Evolutionary conservation across 2,329 filamentous ascomycete species (phyloP), one percentile per base, ranked within the genome.

Genomic region (Ophiostoma sp.): DNA sequence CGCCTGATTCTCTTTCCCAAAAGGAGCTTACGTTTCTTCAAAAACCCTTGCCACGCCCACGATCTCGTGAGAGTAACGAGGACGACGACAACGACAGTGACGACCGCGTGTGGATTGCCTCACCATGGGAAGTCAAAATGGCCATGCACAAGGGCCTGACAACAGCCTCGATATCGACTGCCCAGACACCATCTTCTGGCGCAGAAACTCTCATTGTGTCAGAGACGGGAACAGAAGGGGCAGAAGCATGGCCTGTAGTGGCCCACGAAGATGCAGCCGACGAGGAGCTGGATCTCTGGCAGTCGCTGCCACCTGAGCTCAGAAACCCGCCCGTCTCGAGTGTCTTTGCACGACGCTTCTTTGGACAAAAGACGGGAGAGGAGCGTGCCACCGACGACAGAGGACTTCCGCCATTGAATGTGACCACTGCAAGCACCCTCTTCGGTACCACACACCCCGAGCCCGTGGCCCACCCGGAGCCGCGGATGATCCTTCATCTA

Each of bases 391-490:
- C 12, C 17, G 42, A 33, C 39, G 28, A 28, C 31, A 52, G 22
- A 17, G 33, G n/a, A 12, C 31, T 45, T 7, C 50, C 2, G 1
- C 50, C 22, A 1, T 12, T 22, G n/a, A 33, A n/a, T 7, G 22
- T n/a, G 12, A 55, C 33, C 12, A 57, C 50, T 5, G 33, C 50
- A 11, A 22, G 42, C 9, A 48, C n/a, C 15, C 52, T 74, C 8
- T n/a, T 69, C 7, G 70, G 64, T 8, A 28, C 36, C 4, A 17
- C 57, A 1, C 19, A n/a, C 28, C 2, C 48, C 0, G 39, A 15
- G 1, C 22, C 48, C 4, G 72, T 75, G 1, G 45, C 77, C 0
- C 80, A 82, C 8, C 81, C 80, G 0, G 79, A 82, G 1, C 79
- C 81, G 6, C 77, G 76, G 2, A 76, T 78, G 0, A 79, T 81